phyloP scores from a whole-genome alignment of 106 monocot species.

The Phalaenopsis aphrodite region DNA sequence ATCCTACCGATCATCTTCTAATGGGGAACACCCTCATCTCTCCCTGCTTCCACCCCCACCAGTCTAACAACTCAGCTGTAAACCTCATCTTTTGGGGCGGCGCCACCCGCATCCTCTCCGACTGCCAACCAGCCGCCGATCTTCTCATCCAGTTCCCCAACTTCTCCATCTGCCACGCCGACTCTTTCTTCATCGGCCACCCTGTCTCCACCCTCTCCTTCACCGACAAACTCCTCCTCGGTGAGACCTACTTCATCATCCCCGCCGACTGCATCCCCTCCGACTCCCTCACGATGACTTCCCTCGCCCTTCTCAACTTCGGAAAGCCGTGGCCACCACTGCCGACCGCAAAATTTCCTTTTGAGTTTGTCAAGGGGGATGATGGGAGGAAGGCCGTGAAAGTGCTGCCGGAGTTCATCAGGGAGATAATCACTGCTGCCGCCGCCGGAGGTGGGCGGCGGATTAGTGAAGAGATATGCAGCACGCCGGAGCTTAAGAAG shows the following conservation, averaged over 20 bases:
- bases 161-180: constrained; percentile 51
- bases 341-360: constrained; percentile 16
- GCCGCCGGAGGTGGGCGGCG: no score
- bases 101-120: constrained; percentile 16
- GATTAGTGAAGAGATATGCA: constrained; percentile 21
- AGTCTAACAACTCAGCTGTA: not conserved
- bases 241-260: constrained; percentile 65
- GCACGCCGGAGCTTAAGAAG: constrained; percentile 74
- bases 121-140: constrained; percentile 22
- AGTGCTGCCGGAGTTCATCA: constrained; percentile 11
- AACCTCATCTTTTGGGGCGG: constrained; percentile 63
- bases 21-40: not conserved
- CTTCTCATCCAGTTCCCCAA: constrained; percentile 41
- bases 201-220: constrained; percentile 36
- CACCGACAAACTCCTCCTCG: constrained; percentile 37
- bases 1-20: no score
- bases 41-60: not conserved
- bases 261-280: constrained; percentile 40
- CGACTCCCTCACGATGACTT: constrained; percentile 16
- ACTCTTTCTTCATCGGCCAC: constrained; percentile 67
- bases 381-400: constrained; percentile 42
- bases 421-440: not conserved
- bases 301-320: constrained; percentile 11
- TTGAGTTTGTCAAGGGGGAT: constrained; percentile 37
- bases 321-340: not conserved